These are phyloP conservation scores for Phytophthora nicotianae DNA, from an alignment of 352 stramenopile species.

Conservation along the genomic window DNA sequence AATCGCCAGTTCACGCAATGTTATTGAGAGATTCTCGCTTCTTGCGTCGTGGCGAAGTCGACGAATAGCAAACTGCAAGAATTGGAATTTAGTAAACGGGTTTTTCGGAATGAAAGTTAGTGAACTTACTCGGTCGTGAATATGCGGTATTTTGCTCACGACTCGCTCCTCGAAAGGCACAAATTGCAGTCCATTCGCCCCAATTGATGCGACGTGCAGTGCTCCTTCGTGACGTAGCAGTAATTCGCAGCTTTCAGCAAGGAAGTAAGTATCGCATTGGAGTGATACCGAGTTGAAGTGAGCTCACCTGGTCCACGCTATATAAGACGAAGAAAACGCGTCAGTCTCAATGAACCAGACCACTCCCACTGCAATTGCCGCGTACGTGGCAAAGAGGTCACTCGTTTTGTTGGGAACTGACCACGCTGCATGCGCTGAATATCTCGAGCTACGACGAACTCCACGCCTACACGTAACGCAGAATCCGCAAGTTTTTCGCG, in stretches of 20 bases:
- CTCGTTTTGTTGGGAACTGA: slow-evolving; percentile 48
- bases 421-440: slow-evolving; percentile 54
- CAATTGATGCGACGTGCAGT: slow-evolving; percentile 24
- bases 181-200: slow-evolving; percentile 30
- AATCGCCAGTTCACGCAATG: slow-evolving; percentile 37
- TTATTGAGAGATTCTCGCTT: slow-evolving; percentile 18
- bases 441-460: slow-evolving; percentile 49
- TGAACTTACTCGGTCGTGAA: slow-evolving; percentile 23
- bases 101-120: no score
- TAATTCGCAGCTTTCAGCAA: slow-evolving; percentile 33
- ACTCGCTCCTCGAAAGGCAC: slow-evolving; percentile 32
- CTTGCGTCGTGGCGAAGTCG: slow-evolving; percentile 40
- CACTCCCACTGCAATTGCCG: not conserved
- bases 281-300: slow-evolving; percentile 11
- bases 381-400: slow-evolving; percentile 53
- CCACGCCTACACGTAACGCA: slow-evolving; percentile 40
- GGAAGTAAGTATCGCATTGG: not conserved
- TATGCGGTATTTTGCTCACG: slow-evolving; percentile 14
- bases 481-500: slow-evolving; percentile 48
- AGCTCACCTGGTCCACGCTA: slow-evolving; percentile 43
- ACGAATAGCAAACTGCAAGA: slow-evolving; percentile 50
- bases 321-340: not conserved
- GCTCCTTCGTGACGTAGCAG: slow-evolving; percentile 35
- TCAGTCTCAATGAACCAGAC: slow-evolving; percentile 8
- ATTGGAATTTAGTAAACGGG: no score